Conservation (phyloP, 352 stramenopile genomes). For the Globisporangium okanoganense region DNA sequence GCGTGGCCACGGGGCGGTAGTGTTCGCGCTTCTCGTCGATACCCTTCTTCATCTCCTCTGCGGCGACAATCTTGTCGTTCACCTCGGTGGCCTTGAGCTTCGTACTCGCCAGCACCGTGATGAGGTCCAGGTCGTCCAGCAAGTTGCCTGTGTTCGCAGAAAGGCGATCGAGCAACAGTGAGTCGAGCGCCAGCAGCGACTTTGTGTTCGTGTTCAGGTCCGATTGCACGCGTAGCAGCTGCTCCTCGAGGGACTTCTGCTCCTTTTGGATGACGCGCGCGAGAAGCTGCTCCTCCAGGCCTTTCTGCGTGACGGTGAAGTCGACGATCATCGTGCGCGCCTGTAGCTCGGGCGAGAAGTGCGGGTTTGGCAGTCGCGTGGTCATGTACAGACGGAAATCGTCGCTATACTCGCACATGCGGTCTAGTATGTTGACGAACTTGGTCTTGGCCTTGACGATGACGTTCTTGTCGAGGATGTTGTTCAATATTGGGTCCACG, state of each 20-base stretch:
- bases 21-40: slow-evolving; percentile 92
- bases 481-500: slow-evolving; percentile 53
- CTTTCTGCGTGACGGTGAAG: slow-evolving; percentile 90
- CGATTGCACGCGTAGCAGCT: slow-evolving; percentile 81
- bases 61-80: slow-evolving; percentile 87
- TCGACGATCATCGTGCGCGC: slow-evolving; percentile 75
- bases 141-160: slow-evolving; percentile 86
- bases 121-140: slow-evolving; percentile 86
- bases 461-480: slow-evolving; percentile 66
- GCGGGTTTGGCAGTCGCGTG: slow-evolving; percentile 59
- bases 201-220: slow-evolving; percentile 88
- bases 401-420: slow-evolving; percentile 61
- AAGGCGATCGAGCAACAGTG: slow-evolving; percentile 81
- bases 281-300: slow-evolving; percentile 89
- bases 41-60: slow-evolving; percentile 80
- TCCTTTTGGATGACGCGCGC: slow-evolving; percentile 91
- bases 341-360: slow-evolving; percentile 70
- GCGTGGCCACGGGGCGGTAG: slow-evolving; percentile 86
- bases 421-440: slow-evolving; percentile 70
- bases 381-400: slow-evolving; percentile 67
- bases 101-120: slow-evolving; percentile 80
- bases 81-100: slow-evolving; percentile 90
- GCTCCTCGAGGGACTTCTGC: slow-evolving; percentile 86
- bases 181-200: slow-evolving; percentile 78
- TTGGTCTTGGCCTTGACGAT: slow-evolving; percentile 54